Base-by-base conservation (phyloP, 257 asterid genomes). In the Gardenia jasminoides region DNA sequence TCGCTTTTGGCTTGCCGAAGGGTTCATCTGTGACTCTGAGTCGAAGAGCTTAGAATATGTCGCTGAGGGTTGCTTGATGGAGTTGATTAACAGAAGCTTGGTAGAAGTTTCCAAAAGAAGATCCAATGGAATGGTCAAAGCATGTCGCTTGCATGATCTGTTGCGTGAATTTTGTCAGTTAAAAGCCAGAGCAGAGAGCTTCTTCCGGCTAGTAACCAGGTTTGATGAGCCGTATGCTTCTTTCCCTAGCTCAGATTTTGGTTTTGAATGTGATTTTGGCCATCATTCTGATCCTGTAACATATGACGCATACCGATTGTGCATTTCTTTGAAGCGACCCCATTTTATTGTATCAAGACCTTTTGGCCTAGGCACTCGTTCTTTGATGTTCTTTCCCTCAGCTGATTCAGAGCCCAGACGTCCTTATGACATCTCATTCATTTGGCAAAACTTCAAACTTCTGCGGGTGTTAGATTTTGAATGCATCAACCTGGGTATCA, bases 1-100 rank as follows among this genome's bases (percentile, higher is more conserved):
- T 0, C 1, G 43, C 41, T 41, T 75, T 59, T 75, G 78, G 78
- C 17, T 75, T 12, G 78, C 78, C 4, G 78, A 75, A 36, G 78
- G 78, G 39, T 75, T 75, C 26, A 12, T n/a, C 6, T 6, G 10
- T 36, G n/a, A 24, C 59, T 24, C 78, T n/a, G 58, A 39, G 22
- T 24, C 8, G 13, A 59, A 39, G 78, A 59, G 16, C 70, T 59
- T 61, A 24, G 70, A 75, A 59, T 43, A n/a, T 58, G 58, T 75
- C 0, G 78, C 52, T 0, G 41, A 75, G 8, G 70, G 16, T 41
- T 75, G 13, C 33, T 75, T 75, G 78, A 39, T 41, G 70, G 78
- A 75, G 52, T 22, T 75, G 22, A 75, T 75, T 52, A 59, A 41
- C 78, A 75, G 78, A 75, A 75, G 70, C 78, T 58, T 75, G 0